Conservation (phyloP, 768 basidiomycete species). For the Phylloporus sp. region DNA sequence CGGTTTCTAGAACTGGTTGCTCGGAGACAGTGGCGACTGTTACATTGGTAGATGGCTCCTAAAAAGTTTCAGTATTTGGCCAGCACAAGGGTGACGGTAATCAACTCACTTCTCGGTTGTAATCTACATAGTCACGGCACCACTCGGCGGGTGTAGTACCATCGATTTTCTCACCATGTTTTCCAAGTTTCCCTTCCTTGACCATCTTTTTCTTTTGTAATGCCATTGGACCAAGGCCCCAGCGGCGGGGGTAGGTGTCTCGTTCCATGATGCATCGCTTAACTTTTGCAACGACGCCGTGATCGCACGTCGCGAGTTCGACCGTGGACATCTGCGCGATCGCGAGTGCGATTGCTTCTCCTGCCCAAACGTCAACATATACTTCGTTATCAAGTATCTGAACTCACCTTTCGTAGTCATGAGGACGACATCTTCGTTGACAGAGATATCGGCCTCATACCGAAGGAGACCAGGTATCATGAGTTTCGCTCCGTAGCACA, state of each 20-base stretch:
- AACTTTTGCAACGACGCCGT: conserved; percentile 98
- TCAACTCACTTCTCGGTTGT: conserved; percentile 59
- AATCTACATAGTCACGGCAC: conserved; percentile 93
- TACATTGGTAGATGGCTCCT: conserved; percentile 39
- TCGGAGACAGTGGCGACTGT: conserved; percentile 20
- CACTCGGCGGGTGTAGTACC: conserved; percentile 87
- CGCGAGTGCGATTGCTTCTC: conserved; percentile 91
- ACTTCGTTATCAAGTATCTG: background rate
- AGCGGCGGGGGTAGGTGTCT: conserved; percentile 94
- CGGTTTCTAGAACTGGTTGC: conserved; percentile 28
- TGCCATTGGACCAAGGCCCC: conserved; percentile 98
- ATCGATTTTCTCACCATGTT: conserved; percentile 85
- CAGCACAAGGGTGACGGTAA: background rate
- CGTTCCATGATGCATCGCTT: conserved; percentile 99
- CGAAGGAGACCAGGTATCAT: conserved; percentile 99
- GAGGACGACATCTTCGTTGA: conserved; percentile 93
- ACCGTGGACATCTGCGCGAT: conserved; percentile 98
- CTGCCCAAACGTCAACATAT: conserved; percentile 32
- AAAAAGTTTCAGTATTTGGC: conserved; percentile 11
- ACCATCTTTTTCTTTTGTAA: conserved; percentile 97
- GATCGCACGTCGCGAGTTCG: conserved; percentile 95
- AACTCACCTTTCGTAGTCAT: conserved; percentile 94
- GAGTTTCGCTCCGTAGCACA: conserved; percentile 98
- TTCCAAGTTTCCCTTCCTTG: conserved; percentile 95
- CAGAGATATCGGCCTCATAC: conserved; percentile 90